Percentiles rank a stretch among this genome's conserved stretches.
These are phyloP conservation scores for Colletotrichum camelliae DNA, from an alignment of 2,329 filamentous ascomycete species.

Conservation along the genomic window DNA sequence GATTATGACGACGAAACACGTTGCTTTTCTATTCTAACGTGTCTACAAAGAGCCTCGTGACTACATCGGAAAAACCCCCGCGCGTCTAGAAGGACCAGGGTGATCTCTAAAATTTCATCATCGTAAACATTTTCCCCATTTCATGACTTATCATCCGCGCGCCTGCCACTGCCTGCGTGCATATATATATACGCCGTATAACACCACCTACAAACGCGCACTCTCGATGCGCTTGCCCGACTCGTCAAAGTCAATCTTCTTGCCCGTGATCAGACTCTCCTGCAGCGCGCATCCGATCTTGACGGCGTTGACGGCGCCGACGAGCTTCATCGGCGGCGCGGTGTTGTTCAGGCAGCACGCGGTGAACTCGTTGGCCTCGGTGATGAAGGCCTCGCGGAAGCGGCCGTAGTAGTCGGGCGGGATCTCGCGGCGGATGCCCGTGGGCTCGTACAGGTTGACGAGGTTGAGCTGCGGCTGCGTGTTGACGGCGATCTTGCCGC, in stretches of 20 bases:
- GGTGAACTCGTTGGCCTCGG: slow-evolving; percentile 68
- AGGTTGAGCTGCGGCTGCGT: slow-evolving; percentile 59
- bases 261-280: slow-evolving; percentile 58
- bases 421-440: slow-evolving; percentile 62
- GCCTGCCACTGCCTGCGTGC: background rate
- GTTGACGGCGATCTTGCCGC: slow-evolving; percentile 68
- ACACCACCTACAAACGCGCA: slow-evolving; percentile 31
- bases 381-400: slow-evolving; percentile 67
- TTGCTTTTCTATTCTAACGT: background rate
- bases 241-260: slow-evolving; percentile 65
- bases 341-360: slow-evolving; percentile 61
- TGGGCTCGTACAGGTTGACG: slow-evolving; percentile 58
- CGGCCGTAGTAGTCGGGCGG: slow-evolving; percentile 66
- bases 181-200: slow-evolving; percentile 19
- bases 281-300: slow-evolving; percentile 66
- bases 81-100: background rate
- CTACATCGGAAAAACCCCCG: background rate
- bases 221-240: slow-evolving; percentile 47
- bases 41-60: background rate
- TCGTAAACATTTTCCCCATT: background rate
- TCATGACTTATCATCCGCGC: background rate
- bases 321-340: slow-evolving; percentile 59
- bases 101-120: background rate
- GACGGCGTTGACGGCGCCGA: slow-evolving; percentile 63
- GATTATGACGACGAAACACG: slow-evolving; percentile 1